These are phyloP conservation scores for Aspergillus ochraceoroseus DNA, from an alignment of 2,329 filamentous ascomycete genomes.

Conservation along the genomic window DNA sequence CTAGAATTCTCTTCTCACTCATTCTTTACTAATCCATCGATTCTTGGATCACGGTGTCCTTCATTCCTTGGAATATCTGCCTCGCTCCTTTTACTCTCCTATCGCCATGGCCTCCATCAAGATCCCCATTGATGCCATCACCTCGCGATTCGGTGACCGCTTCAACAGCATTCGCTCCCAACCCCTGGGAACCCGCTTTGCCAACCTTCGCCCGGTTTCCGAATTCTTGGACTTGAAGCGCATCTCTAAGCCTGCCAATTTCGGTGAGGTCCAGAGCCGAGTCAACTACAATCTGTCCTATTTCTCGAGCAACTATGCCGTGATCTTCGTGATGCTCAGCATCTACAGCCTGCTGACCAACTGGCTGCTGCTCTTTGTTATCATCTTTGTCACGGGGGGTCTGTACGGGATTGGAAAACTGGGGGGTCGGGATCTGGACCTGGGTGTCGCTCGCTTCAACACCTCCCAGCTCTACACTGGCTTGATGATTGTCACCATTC, in stretches of 20 bases:
- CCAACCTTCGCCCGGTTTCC: slow-evolving; percentile 82
- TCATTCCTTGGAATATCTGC: no score
- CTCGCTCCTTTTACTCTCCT: not conserved
- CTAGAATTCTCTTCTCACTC: not conserved
- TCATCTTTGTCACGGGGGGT: slow-evolving; percentile 77
- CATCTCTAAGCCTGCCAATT: slow-evolving; percentile 88
- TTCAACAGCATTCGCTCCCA: slow-evolving; percentile 78
- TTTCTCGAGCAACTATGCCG: slow-evolving; percentile 98
- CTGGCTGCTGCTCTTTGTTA: slow-evolving; percentile 80
- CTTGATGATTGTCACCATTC: slow-evolving; percentile 75
- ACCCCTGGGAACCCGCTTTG: slow-evolving; percentile 74
- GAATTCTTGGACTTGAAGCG: slow-evolving; percentile 98
- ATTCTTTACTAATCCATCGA: no score
- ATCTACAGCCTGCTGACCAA: slow-evolving; percentile 94
- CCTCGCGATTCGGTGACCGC: slow-evolving; percentile 85
- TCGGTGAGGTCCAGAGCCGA: slow-evolving; percentile 80
- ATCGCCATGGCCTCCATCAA: slow-evolving; percentile 74
- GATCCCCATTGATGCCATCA: slow-evolving; percentile 86
- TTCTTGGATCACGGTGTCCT: no score
- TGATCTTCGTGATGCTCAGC: slow-evolving; percentile 88
- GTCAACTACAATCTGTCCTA: slow-evolving; percentile 96
- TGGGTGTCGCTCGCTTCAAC: slow-evolving; percentile 76
- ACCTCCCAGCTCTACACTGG: slow-evolving; percentile 92
- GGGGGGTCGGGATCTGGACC: slow-evolving; percentile 77
- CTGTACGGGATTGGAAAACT: slow-evolving; percentile 91